A percentile compares a stretch with the other conserved stretches of the same genome.
Evolutionary conservation across 1,284 basidiomycete genomes (phyloP).

Genomic region (Grifola frondosa): DNA sequence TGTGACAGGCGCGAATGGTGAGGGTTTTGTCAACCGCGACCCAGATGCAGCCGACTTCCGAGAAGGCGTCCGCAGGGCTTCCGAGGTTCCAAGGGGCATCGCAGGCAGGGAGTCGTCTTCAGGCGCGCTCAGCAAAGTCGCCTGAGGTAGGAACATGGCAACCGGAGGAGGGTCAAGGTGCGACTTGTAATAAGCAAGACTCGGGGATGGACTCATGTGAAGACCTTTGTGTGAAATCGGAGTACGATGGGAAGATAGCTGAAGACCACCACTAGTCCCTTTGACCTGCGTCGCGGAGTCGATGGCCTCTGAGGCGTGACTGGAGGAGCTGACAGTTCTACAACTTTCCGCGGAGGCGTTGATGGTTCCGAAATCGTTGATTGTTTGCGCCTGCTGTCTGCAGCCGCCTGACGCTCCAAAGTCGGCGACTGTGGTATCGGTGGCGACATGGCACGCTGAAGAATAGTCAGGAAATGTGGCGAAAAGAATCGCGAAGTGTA

Average conservation of each 20-base stretch:
- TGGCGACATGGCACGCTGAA: conserved; percentile 21
- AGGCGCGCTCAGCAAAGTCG: conserved; percentile 11
- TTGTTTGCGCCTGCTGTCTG: conserved; percentile 24
- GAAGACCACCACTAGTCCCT: conserved; percentile 25
- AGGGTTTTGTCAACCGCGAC: too few relatives aligned
- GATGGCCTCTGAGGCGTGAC: conserved; percentile 33
- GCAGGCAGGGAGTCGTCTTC: conserved; percentile 6
- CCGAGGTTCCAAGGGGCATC: too few relatives aligned
- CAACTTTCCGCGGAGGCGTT: conserved; percentile 20
- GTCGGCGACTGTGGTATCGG: conserved; percentile 54
- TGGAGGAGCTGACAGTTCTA: conserved; percentile 19
- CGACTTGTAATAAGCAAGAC: conserved; percentile 62
- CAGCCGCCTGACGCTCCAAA: conserved; percentile 34
- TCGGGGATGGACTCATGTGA: conserved; percentile 63
- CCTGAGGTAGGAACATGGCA: conserved; percentile 32
- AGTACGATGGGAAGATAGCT: conserved; percentile 60
- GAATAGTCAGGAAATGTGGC: not conserved
- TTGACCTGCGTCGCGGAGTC: conserved; percentile 33
- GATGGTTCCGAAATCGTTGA: conserved; percentile 30
- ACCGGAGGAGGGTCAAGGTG: conserved; percentile 59
- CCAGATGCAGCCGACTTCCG: too few relatives aligned
- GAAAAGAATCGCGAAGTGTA: not conserved
- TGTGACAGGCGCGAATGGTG: conserved; percentile 50
- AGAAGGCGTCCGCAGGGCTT: too few relatives aligned
- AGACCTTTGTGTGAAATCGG: conserved; percentile 67